These are phyloP conservation scores for Graphium sp. DNA, from an alignment of 2,329 filamentous ascomycete species.

Conservation along the genomic window DNA sequence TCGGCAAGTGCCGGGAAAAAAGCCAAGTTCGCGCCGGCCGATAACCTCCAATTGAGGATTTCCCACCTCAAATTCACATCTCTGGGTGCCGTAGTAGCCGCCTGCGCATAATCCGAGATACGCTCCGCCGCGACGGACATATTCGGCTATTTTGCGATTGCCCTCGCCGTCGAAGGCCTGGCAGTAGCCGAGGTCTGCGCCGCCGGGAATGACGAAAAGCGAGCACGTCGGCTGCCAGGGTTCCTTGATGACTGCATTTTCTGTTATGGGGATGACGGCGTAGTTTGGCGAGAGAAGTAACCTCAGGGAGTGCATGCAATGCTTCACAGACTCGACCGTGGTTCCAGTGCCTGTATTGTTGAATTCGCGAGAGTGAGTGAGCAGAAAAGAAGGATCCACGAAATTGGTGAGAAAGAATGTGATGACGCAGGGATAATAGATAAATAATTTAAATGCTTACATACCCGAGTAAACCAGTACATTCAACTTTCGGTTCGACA, in stretches of 20 bases:
- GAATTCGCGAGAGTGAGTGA: constrained; percentile 2
- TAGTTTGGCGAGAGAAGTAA: constrained; percentile 79
- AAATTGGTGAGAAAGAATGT: not conserved
- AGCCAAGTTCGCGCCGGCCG: constrained; percentile 67
- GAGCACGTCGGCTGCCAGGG: constrained; percentile 82
- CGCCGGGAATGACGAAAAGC: constrained; percentile 80
- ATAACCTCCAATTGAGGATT: constrained; percentile 68
- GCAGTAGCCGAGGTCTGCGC: constrained; percentile 87
- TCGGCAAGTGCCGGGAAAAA: constrained; percentile 75
- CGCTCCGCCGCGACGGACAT: constrained; percentile 66
- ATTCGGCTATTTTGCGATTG: constrained; percentile 71
- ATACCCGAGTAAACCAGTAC: constrained; percentile 84
- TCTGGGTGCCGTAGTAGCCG: constrained; percentile 70
- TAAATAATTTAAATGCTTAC: constrained; percentile 6
- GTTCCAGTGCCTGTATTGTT: constrained; percentile 54
- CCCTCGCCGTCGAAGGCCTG: constrained; percentile 73
- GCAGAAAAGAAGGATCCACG: constrained; percentile 7
- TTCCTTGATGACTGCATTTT: constrained; percentile 68
- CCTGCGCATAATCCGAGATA: constrained; percentile 92
- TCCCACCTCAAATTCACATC: constrained; percentile 86
- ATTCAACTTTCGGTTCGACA: constrained; percentile 62
- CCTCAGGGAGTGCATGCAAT: constrained; percentile 75
- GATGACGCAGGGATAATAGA: not conserved
- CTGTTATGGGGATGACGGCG: constrained; percentile 73
- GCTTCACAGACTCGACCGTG: constrained; percentile 74